Conservation (phyloP, 331 rosid species). For the Rhamnella rubrinervis region DNA sequence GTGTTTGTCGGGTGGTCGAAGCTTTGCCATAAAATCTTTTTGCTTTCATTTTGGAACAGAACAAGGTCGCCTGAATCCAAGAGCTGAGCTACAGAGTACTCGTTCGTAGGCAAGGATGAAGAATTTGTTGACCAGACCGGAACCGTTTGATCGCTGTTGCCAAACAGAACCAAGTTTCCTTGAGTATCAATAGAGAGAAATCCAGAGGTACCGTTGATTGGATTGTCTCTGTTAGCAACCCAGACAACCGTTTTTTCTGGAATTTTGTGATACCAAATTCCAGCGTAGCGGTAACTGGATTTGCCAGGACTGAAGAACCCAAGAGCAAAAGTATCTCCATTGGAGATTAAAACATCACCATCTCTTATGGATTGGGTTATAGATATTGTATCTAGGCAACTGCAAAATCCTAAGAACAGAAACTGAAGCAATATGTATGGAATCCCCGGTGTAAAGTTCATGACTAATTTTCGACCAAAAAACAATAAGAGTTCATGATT, state of each 20-base stretch:
- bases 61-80: slow-evolving; percentile 23
- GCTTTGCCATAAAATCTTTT: slow-evolving; percentile 22
- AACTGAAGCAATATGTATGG: not conserved
- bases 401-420: not conserved
- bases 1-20: not conserved
- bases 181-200: not conserved
- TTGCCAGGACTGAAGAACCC: slow-evolving; percentile 54
- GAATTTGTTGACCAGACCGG: slow-evolving; percentile 25
- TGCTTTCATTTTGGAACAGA: not conserved
- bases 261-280: slow-evolving; percentile 45
- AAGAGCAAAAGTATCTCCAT: slow-evolving; percentile 25
- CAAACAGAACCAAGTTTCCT: not conserved
- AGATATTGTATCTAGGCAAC: not conserved
- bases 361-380: slow-evolving; percentile 30
- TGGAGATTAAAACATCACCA: slow-evolving; percentile 37
- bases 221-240: slow-evolving; percentile 8
- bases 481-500: not conserved
- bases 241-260: slow-evolving; percentile 11
- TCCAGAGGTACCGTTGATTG: not conserved
- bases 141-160: not conserved
- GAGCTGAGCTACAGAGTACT: slow-evolving; percentile 3
- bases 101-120: not conserved
- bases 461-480: not conserved
- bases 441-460: not conserved
- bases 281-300: slow-evolving; percentile 43